phyloP scores from a whole-genome alignment of 768 basidiomycete species.

The Boletus subparvulus region DNA sequence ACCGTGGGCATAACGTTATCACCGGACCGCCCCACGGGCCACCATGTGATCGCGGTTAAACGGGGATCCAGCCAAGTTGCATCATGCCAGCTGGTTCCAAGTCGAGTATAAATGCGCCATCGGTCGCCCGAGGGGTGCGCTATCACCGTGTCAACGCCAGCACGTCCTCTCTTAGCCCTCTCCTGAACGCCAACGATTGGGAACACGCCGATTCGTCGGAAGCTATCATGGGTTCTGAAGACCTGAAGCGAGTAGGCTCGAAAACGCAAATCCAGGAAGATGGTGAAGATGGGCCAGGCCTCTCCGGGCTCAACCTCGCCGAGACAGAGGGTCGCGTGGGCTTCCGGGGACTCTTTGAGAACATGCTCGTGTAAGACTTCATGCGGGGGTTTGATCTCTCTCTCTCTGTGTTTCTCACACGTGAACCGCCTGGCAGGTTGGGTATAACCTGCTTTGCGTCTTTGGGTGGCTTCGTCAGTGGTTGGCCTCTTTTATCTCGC shows the following conservation, averaged over 20 bases:
- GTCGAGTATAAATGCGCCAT: conserved; percentile 16
- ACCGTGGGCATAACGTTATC: neutral
- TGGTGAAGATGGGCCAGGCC: neutral
- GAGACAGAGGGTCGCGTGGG: conserved; percentile 23
- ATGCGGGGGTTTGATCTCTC: neutral
- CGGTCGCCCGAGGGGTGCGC: neutral
- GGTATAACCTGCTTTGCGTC: conserved; percentile 34
- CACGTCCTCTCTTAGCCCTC: conserved; percentile 17
- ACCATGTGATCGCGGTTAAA: neutral
- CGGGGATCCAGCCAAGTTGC: neutral
- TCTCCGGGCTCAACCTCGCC: conserved; percentile 11
- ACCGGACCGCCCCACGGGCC: neutral
- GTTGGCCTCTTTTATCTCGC: neutral
- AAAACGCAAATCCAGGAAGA: neutral
- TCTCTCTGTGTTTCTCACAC: neutral
- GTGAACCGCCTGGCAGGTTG: conserved; percentile 16
- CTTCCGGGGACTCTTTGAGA: conserved; percentile 29
- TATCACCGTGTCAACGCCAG: conserved; percentile 8
- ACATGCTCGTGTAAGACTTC: conserved; percentile 26
- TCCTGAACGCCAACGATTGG: conserved; percentile 2
- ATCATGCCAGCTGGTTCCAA: neutral
- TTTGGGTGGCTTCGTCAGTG: conserved; percentile 33
- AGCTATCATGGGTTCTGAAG: conserved; percentile 13
- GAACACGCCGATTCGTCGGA: neutral
- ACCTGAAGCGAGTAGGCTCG: neutral